Evolutionary conservation across 768 basidiomycete genomes (phyloP).

Genomic region (Erythrobasidium yunnanense): DNA sequence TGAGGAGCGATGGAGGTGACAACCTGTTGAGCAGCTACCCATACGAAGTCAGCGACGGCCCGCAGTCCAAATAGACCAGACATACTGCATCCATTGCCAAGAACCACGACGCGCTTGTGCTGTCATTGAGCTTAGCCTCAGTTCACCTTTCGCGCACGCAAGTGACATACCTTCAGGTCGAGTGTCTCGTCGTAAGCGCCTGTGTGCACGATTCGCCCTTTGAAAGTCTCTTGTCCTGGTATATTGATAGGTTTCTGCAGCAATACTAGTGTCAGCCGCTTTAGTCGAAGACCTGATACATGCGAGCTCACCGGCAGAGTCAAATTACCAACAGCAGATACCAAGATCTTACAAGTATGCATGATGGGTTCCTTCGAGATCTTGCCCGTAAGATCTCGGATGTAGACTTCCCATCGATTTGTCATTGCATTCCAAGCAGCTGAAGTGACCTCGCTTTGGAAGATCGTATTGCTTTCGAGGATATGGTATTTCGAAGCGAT

Average conservation of each 20-base stretch:
- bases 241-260: neutral
- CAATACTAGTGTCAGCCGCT: neutral
- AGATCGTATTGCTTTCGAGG: conserved; percentile 12
- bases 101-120: conserved; percentile 2
- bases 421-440: neutral
- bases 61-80: too few species aligned
- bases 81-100: conserved; percentile 8
- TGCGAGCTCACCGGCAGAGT: neutral
- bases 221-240: neutral
- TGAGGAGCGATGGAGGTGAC: conserved; percentile 5
- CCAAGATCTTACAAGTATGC: conserved; percentile 5
- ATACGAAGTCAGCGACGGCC: too few species aligned
- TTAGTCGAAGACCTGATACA: neutral
- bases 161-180: conserved; percentile 1
- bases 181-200: neutral
- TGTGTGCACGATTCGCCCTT: neutral
- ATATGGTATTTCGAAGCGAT: neutral
- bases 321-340: conserved; percentile 12
- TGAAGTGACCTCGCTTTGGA: neutral
- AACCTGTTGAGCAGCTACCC: conserved; percentile 3
- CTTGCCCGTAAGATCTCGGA: neutral
- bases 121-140: neutral
- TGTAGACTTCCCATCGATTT: neutral
- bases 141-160: neutral
- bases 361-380: neutral